These are phyloP conservation scores for Backusella morwellensis DNA, from an alignment of 192 early-diverging fungal species.

Conservation along the genomic window DNA sequence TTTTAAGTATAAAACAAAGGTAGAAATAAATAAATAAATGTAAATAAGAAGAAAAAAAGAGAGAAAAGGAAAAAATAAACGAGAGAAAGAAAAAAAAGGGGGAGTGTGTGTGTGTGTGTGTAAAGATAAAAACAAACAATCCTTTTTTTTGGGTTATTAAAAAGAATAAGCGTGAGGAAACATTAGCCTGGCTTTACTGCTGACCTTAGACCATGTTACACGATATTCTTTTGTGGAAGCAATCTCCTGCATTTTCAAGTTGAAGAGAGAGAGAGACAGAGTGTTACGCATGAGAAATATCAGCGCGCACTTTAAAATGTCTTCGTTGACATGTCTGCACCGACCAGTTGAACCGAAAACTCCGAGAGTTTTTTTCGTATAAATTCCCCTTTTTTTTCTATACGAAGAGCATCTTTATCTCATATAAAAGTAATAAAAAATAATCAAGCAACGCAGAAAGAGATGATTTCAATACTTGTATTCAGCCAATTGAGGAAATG, in stretches of 20 bases:
- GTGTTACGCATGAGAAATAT: neutral
- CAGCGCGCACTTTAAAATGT: conserved; percentile 5
- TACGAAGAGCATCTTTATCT: too few relatives aligned
- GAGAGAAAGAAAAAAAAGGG: neutral
- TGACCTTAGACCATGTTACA: neutral
- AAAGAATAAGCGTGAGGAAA: neutral
- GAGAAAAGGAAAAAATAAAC: neutral
- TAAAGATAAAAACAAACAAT: conserved; percentile 8
- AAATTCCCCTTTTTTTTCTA: neutral
- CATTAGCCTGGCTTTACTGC: neutral
- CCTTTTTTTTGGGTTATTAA: neutral
- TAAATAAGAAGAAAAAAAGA: neutral
- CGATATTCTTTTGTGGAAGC: neutral
- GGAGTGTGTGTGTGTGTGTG: neutral
- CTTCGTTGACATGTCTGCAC: neutral
- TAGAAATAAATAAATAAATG: neutral
- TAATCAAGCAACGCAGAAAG: too few relatives aligned
- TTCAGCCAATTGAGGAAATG: too few relatives aligned
- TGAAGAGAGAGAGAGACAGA: neutral
- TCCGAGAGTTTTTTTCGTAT: neutral
- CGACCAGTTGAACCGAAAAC: neutral
- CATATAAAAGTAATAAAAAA: too few relatives aligned
- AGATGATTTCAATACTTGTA: too few relatives aligned
- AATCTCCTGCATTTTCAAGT: neutral
- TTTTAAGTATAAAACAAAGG: neutral